A percentile compares a stretch with the other conserved stretches of the same genome.
Conservation (phyloP, 331 rosid genomes). For the Rhamnella rubrinervis region DNA sequence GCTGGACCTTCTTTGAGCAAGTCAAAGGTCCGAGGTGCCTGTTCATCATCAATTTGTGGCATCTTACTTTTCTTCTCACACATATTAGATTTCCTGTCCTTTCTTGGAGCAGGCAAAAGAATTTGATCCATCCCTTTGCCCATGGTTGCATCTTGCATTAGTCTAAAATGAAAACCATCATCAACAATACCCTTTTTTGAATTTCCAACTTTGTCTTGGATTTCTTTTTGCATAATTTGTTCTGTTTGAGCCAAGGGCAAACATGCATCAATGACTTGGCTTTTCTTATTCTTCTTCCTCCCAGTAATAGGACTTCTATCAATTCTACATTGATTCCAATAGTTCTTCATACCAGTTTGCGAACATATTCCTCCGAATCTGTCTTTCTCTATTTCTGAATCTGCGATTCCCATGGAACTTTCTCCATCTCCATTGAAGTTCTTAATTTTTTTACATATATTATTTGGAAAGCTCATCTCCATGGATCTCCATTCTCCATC, state of each 20-base stretch:
- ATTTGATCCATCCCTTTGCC: conserved; percentile 39
- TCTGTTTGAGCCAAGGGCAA: conserved; percentile 38
- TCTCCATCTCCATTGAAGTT: conserved; percentile 39
- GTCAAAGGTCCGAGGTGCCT: conserved; percentile 30
- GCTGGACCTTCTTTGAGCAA: conserved; percentile 18
- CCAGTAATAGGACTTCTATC: conserved; percentile 43
- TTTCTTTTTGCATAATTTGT: conserved; percentile 36
- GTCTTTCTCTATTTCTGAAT: conserved; percentile 35
- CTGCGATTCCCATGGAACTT: conserved; percentile 21
- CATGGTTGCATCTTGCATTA: conserved; percentile 30
- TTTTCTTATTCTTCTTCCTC: conserved; percentile 63
- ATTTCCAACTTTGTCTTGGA: conserved; percentile 30
- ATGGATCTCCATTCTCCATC: conserved; percentile 48
- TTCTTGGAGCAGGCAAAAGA: conserved; percentile 35
- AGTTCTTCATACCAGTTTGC: conserved; percentile 40
- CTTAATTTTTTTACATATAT: conserved; percentile 32
- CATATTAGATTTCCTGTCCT: conserved; percentile 48
- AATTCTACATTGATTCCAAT: conserved; percentile 35
- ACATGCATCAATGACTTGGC: conserved; percentile 37
- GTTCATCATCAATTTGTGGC: conserved; percentile 41
- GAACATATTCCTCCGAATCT: conserved; percentile 28
- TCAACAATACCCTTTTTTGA: conserved; percentile 30
- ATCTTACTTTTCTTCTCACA: conserved; percentile 62
- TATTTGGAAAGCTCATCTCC: conserved; percentile 33
- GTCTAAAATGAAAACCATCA: conserved; percentile 31